Conservation (phyloP, 805 yeast genomes). For the Ogataea allantospora region DNA sequence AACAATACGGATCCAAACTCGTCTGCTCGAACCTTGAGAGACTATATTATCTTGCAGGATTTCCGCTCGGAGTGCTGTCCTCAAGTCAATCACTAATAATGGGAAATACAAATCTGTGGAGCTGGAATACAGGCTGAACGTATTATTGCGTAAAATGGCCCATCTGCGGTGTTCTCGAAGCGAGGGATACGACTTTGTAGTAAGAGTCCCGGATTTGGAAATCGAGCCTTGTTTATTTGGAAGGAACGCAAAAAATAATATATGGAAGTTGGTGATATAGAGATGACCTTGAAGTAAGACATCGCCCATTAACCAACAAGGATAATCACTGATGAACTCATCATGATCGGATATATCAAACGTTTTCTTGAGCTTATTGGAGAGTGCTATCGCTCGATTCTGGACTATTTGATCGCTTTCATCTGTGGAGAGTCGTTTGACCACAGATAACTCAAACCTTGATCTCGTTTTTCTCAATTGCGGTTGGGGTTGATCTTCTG, state of each 20-base stretch:
- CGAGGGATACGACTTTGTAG: conserved; percentile 40
- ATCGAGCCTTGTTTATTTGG: conserved; percentile 53
- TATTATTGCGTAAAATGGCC: conserved; percentile 72
- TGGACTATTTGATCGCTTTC: conserved; percentile 15
- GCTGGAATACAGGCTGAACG: conserved; percentile 64
- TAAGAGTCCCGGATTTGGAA: conserved; percentile 49
- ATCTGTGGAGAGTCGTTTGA: conserved; percentile 26
- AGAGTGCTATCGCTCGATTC: conserved; percentile 37
- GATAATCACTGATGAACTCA: conserved; percentile 55
- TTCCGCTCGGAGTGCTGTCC: conserved; percentile 61
- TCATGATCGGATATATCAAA: conserved; percentile 55
- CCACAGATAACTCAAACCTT: conserved; percentile 35
- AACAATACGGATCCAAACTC: conserved; percentile 54
- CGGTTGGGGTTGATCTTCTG: conserved; percentile 1
- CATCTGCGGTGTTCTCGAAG: conserved; percentile 57
- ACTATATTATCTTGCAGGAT: conserved; percentile 29
- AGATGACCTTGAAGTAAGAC: conserved; percentile 85
- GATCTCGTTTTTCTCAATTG: conserved; percentile 19
- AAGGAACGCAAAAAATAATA: conserved; percentile 75
- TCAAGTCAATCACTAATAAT: conserved; percentile 65
- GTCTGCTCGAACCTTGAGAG: conserved; percentile 21
- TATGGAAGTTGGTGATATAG: conserved; percentile 60
- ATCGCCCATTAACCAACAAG: conserved; percentile 80
- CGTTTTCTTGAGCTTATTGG: conserved; percentile 34
- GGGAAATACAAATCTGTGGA: conserved; percentile 89